Conservation (phyloP, 2,329 filamentous ascomycete species). For the Botrytis pseudocinerea region DNA sequence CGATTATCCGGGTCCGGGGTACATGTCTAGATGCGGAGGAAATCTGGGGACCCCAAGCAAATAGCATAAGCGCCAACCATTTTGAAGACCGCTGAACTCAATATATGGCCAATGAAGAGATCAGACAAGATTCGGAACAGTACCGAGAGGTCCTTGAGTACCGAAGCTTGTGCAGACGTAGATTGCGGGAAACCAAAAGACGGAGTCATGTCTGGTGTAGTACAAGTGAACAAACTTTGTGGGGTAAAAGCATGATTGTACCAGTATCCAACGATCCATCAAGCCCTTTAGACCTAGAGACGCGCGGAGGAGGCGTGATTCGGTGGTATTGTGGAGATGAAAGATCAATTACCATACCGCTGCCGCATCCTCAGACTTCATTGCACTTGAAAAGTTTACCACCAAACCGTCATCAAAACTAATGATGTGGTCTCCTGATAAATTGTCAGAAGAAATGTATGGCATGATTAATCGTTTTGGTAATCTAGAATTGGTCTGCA, state of each 20-base stretch:
- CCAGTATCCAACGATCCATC: background rate
- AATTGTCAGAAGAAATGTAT: background rate
- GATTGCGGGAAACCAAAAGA: background rate
- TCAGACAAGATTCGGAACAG: background rate
- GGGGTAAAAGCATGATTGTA: background rate
- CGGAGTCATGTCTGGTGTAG: background rate
- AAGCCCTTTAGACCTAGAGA: background rate
- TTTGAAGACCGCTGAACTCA: background rate
- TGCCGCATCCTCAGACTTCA: background rate
- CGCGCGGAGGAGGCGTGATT: background rate
- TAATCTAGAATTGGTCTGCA: slow-evolving; percentile 3
- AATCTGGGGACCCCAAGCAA: slow-evolving; percentile 15
- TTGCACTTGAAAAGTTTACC: background rate
- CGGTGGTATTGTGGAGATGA: slow-evolving; percentile 6
- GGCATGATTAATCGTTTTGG: slow-evolving; percentile 7
- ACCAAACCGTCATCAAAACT: background rate
- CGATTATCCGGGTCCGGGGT: slow-evolving; percentile 12
- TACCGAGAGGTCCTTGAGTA: slow-evolving; percentile 7
- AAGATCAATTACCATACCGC: background rate
- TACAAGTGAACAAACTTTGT: slow-evolving; percentile 3
- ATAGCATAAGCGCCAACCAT: background rate
- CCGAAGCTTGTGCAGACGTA: background rate
- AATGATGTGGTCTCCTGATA: slow-evolving; percentile 12
- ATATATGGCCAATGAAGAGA: background rate
- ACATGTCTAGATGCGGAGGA: slow-evolving; percentile 3